A percentile compares a stretch with the other conserved stretches of the same genome.
phyloP scores from a whole-genome alignment of 177 flowering plant species.

The Telopea speciosissima region DNA sequence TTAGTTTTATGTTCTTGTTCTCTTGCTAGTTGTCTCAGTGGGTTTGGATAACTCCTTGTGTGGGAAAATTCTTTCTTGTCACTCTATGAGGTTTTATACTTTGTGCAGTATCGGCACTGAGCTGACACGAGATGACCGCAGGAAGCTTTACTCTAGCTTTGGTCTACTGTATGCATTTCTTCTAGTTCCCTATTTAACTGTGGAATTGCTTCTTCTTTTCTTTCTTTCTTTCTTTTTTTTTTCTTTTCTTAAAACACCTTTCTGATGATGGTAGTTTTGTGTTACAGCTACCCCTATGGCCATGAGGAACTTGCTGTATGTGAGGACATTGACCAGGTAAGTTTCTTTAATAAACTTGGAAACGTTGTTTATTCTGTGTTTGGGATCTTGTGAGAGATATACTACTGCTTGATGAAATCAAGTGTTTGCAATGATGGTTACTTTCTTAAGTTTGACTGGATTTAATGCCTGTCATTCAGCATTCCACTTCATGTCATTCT shows the following conservation, averaged over 20 bases:
- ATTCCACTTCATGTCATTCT: not conserved
- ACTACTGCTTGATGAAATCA: not conserved
- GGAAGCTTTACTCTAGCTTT: constrained; percentile 88
- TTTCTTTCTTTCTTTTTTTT: not conserved
- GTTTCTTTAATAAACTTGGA: constrained; percentile 8
- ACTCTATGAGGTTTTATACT: not conserved
- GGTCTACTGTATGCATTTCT: constrained; percentile 77
- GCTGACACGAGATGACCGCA: constrained; percentile 94
- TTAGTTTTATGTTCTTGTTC: not conserved
- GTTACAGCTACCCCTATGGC: constrained; percentile 82
- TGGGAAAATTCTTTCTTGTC: constrained; percentile 1
- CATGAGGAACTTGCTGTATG: constrained; percentile 98
- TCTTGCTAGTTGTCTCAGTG: constrained; percentile 1
- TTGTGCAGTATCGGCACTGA: constrained; percentile 91
- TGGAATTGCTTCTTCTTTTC: not conserved
- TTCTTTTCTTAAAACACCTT: too few relatives aligned
- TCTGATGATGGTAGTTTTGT: constrained; percentile 7
- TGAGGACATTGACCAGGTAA: constrained; percentile 98
- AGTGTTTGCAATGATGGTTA: not conserved
- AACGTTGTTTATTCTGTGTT: not conserved
- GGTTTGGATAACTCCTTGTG: not conserved
- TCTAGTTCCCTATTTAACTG: not conserved
- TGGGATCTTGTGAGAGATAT: not conserved
- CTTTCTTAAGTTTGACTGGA: not conserved
- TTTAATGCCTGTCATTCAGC: not conserved